Evolutionary conservation across 257 asterid genomes (phyloP), one percentile per base, ranked within the genome.

Genomic region (Verbena officinalis): DNA sequence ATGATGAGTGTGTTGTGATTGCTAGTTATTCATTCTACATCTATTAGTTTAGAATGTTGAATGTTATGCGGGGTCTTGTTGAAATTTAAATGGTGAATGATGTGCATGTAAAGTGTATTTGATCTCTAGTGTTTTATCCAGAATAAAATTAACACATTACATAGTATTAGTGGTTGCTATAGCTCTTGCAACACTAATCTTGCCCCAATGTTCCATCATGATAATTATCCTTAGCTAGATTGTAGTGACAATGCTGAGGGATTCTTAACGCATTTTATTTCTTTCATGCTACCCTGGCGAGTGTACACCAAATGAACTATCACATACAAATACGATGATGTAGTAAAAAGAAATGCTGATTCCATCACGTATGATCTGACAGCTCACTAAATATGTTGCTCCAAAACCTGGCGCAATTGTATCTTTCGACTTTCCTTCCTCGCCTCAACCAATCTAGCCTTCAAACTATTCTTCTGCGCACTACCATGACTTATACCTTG

Each of bases 341-440:
- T n/a, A n/a, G n/a, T n/a, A n/a, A n/a, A n/a, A n/a, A 17, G 39
- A 14, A 1, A 22, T 23, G 69, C 69, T 20, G 16, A 15, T 4
- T 24, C 55, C n/a, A 43, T 23, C 49, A 34, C 50, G 27, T 31
- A 45, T 22, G 11, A 38, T 31, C 33, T 27, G 55, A 22, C 34
- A 7, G 10, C 40, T 7, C 40, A 36, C 77, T 74, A 86, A 44
- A 84, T 81, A 83, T 94, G 88, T 68, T 88, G 99, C 83, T 90
- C 88, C 78, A 94, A 61, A 60, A 90, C 99, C 68, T 94, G 99
- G 65, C 95, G 80, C 69, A 94, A 62, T 84, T 90, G 99, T 74
- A 94, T 59, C 82, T 90, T 94, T 23, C 81, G 96, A 67, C 91
- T 82, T 64, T 88, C 96, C 84, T 80, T 78, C 78, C 90, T 84